Conservation (phyloP, 106 monocot species). For the Dendrobium catenatum region DNA sequence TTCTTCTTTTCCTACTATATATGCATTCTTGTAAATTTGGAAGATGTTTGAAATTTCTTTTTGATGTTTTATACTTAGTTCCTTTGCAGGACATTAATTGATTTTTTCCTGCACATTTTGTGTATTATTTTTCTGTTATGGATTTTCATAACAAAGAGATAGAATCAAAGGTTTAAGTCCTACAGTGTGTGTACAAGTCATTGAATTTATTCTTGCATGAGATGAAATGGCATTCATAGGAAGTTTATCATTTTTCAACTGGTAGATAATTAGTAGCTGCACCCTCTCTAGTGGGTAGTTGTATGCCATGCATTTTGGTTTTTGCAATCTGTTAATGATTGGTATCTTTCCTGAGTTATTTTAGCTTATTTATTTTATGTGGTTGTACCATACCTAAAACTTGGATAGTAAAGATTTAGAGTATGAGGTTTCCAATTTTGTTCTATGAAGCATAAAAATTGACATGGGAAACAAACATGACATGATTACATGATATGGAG, state of each 20-base stretch:
- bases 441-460: neutral
- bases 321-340: neutral
- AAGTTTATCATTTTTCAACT: neutral
- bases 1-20: neutral
- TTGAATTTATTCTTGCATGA: neutral
- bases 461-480: neutral
- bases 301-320: neutral
- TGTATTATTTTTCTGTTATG: neutral
- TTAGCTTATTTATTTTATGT: neutral
- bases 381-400: neutral
- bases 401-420: neutral
- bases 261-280: neutral
- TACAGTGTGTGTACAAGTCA: neutral
- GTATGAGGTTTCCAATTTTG: neutral
- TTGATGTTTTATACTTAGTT: neutral
- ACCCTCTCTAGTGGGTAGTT: neutral
- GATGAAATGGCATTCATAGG: neutral
- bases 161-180: neutral
- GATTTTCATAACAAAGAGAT: neutral
- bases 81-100: neutral
- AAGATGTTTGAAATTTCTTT: neutral
- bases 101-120: neutral
- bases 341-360: neutral
- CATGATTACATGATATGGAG: neutral
- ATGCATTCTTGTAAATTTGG: neutral